Evolutionary conservation across 2,329 filamentous ascomycete species (phyloP).

Genomic region (Venturia oleaginea): DNA sequence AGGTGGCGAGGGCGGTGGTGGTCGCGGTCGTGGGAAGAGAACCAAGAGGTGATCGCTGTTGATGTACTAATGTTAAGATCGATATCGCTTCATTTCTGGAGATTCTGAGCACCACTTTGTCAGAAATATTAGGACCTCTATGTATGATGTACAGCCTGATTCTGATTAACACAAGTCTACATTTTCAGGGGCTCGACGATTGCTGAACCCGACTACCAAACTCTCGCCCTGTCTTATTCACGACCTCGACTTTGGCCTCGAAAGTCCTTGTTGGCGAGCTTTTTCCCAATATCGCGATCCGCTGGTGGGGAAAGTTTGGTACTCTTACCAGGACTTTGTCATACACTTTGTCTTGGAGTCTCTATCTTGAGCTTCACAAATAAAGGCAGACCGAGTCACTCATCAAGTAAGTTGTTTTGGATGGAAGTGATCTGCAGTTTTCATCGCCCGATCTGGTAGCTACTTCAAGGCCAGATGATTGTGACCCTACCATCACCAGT

Average conservation of each 20-base stretch:
- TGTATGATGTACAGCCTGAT: not conserved
- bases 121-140: not conserved
- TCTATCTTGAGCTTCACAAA: too few species aligned
- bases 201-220: not conserved
- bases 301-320: too few species aligned
- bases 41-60: not conserved
- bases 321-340: too few species aligned
- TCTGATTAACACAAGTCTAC: not conserved
- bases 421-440: not conserved
- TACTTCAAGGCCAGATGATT: not conserved
- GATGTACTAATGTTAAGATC: not conserved
- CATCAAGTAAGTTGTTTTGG: too few species aligned
- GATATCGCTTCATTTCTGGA: not conserved
- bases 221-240: not conserved
- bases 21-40: constrained; percentile 36
- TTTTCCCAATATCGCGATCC: too few species aligned
- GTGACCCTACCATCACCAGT: not conserved
- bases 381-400: too few species aligned
- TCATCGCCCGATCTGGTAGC: not conserved
- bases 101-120: not conserved
- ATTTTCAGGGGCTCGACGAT: not conserved
- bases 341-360: too few species aligned
- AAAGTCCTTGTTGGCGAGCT: too few species aligned
- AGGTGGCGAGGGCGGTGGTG: constrained; percentile 40
- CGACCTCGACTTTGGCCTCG: too few species aligned